A percentile compares a stretch with the other conserved stretches of the same genome.
Evolutionary conservation across 106 monocot genomes (phyloP).

Genomic region (Apostasia ramifera): DNA sequence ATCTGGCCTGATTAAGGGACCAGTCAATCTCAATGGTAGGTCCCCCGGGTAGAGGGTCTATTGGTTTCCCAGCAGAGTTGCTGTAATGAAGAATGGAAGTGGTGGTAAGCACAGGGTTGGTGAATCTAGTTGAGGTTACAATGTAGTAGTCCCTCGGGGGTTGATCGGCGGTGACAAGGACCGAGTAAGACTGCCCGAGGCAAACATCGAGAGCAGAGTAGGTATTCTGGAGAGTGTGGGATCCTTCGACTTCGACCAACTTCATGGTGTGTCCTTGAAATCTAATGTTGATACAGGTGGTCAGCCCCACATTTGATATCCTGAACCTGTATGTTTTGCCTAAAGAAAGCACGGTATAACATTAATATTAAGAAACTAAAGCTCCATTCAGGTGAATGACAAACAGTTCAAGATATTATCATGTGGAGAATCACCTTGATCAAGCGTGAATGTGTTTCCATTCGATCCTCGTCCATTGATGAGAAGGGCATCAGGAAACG

Average conservation of each 20-base stretch:
- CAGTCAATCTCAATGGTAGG: constrained; percentile 14
- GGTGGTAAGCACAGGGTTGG: constrained; percentile 9
- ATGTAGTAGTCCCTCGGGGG: constrained; percentile 37
- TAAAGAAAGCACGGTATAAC: constrained; percentile 4
- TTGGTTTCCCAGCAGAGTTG: neutral
- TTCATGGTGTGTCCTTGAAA: constrained; percentile 42
- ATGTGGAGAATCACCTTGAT: constrained; percentile 15
- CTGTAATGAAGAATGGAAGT: constrained; percentile 20
- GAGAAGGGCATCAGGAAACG: constrained; percentile 18
- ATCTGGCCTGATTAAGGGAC: constrained; percentile 24
- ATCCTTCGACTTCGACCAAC: constrained; percentile 44
- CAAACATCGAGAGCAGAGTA: constrained; percentile 28
- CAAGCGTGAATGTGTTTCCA: constrained; percentile 23
- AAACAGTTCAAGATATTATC: too few species aligned
- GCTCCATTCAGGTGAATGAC: too few species aligned
- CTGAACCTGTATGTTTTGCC: constrained; percentile 45
- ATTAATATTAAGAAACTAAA: neutral
- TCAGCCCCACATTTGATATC: constrained; percentile 37
- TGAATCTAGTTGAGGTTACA: constrained; percentile 29
- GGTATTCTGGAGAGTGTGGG: constrained; percentile 36
- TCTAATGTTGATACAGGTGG: constrained; percentile 26
- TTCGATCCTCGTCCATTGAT: constrained; percentile 22
- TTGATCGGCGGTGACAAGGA: constrained; percentile 39
- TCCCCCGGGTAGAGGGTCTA: constrained; percentile 7
- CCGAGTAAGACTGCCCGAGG: constrained; percentile 34